Conservation (phyloP, 1,284 basidiomycete genomes). For the Violaceomyces palustris region DNA sequence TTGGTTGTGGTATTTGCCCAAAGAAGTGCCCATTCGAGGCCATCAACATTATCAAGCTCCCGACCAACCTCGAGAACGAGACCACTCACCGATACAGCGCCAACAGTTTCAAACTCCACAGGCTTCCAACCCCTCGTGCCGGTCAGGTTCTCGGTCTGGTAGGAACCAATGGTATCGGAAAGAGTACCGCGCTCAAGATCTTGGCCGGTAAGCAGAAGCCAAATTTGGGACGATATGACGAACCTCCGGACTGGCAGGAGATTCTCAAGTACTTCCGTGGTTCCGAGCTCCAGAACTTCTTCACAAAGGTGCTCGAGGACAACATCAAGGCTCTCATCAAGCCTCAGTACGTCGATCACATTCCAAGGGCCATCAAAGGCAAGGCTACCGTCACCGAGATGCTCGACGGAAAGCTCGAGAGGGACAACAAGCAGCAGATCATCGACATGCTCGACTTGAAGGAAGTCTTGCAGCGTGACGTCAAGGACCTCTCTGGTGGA, state of each 20-base stretch:
- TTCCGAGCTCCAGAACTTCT: conserved; percentile 52
- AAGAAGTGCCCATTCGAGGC: conserved; percentile 53
- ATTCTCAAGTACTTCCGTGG: conserved; percentile 53
- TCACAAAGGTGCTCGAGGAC: conserved; percentile 53
- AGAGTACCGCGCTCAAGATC: conserved; percentile 52
- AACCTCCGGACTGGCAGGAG: conserved; percentile 52
- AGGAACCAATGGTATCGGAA: conserved; percentile 53
- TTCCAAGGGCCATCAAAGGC: conserved; percentile 50
- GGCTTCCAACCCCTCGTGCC: conserved; percentile 47
- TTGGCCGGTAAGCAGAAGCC: conserved; percentile 52
- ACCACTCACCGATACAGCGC: conserved; percentile 53
- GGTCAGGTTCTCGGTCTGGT: conserved; percentile 52
- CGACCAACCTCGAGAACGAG: conserved; percentile 51
- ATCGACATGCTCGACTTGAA: conserved; percentile 46
- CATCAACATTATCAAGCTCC: conserved; percentile 53
- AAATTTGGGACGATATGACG: conserved; percentile 51
- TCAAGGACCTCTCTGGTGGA: conserved; percentile 49
- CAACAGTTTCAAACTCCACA: conserved; percentile 52
- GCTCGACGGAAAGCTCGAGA: conserved; percentile 48
- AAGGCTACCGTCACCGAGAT: conserved; percentile 44
- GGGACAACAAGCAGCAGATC: conserved; percentile 46
- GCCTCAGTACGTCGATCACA: conserved; percentile 53
- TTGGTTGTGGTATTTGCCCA: conserved; percentile 53
- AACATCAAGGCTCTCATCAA: conserved; percentile 53
- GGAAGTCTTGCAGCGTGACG: conserved; percentile 48